phyloP scores from a whole-genome alignment of 169 alveolate genomes.

The Pseudocohnilembus persalinus region DNA sequence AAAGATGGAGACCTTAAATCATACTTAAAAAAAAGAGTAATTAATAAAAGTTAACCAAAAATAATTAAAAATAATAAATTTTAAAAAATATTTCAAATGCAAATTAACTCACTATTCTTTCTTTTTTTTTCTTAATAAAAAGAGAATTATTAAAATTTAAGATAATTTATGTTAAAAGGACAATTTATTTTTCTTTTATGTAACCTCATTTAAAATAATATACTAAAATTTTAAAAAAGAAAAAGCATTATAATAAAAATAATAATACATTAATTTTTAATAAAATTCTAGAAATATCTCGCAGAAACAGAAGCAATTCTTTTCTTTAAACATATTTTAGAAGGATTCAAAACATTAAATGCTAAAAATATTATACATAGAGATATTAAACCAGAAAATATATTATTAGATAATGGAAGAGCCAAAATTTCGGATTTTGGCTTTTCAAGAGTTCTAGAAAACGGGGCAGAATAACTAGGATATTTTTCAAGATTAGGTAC shows the following conservation, averaged over 20 bases:
- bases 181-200: too few relatives aligned
- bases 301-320: slow-evolving; percentile 43
- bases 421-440: slow-evolving; percentile 55
- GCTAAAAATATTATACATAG: slow-evolving; percentile 42
- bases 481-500: slow-evolving; percentile 45
- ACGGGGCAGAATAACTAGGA: slow-evolving; percentile 21
- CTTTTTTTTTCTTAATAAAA: too few relatives aligned
- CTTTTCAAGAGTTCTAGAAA: slow-evolving; percentile 42
- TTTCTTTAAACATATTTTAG: slow-evolving; percentile 41
- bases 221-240: too few relatives aligned
- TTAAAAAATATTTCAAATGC: too few relatives aligned
- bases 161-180: too few relatives aligned
- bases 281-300: slow-evolving; percentile 7
- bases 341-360: slow-evolving; percentile 42
- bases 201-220: too few relatives aligned
- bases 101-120: too few relatives aligned
- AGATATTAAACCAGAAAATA: slow-evolving; percentile 52
- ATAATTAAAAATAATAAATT: too few relatives aligned
- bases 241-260: too few relatives aligned
- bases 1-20: slow-evolving; percentile 70
- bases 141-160: too few relatives aligned
- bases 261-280: too few relatives aligned
- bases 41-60: background rate
- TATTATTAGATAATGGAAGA: slow-evolving; percentile 39
- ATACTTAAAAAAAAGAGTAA: slow-evolving; percentile 49